Conservation (phyloP, 176 grass and related monocot genomes). For the Oryza officinalis region DNA sequence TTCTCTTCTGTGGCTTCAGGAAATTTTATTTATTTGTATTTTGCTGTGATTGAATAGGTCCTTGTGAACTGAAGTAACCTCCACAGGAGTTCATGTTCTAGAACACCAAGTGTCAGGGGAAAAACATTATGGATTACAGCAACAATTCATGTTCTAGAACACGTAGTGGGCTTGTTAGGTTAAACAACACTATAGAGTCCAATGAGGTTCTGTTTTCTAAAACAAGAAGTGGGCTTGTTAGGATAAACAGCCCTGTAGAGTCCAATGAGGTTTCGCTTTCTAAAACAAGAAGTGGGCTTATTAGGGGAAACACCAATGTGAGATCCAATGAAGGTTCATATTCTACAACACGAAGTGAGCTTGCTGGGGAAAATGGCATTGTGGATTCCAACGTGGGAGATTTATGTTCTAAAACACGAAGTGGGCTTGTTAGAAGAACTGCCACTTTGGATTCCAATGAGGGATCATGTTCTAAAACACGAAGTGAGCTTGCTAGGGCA, state of each 20-base stretch:
- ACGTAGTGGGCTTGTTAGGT: slow-evolving; percentile 33
- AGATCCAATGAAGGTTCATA: slow-evolving; percentile 14
- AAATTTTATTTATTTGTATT: slow-evolving; percentile 10
- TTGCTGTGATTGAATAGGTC: slow-evolving; percentile 26
- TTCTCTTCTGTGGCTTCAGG: neutral
- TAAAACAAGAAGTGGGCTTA: slow-evolving; percentile 45
- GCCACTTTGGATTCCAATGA: neutral
- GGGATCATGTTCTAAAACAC: neutral
- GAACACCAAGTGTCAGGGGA: slow-evolving; percentile 25
- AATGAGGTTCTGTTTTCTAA: neutral
- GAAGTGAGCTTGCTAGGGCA: slow-evolving; percentile 22
- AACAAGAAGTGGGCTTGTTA: slow-evolving; percentile 47
- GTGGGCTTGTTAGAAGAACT: slow-evolving; percentile 15
- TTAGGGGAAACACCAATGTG: slow-evolving; percentile 24
- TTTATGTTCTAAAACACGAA: slow-evolving; percentile 35
- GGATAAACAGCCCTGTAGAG: neutral
- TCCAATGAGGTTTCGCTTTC: neutral
- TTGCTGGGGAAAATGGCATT: slow-evolving; percentile 31
- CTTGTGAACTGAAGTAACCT: slow-evolving; percentile 16
- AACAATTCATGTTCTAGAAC: slow-evolving; percentile 29
- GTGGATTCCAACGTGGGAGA: neutral
- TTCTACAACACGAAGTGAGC: slow-evolving; percentile 37
- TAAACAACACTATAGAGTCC: neutral
- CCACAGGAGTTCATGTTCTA: neutral
- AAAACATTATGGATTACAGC: slow-evolving; percentile 22